Percentiles rank a stretch among this genome's conserved stretches.
Evolutionary conservation across 208 protist genomes (phyloP).

Genomic region (Crithidia sp.): DNA sequence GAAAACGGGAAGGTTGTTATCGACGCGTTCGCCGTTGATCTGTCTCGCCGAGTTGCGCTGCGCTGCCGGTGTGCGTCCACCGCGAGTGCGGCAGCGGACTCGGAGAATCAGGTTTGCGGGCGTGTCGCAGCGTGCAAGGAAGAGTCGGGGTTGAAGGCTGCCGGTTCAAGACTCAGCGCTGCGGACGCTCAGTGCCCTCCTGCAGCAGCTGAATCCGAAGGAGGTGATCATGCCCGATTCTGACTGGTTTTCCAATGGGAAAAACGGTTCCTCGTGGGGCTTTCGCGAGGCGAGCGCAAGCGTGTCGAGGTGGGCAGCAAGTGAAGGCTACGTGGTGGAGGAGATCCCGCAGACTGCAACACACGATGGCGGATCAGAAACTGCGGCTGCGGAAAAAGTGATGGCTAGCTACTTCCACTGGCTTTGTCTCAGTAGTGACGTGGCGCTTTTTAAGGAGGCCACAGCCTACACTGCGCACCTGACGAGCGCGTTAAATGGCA

Average conservation of each 20-base stretch:
- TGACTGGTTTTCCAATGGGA: conserved; percentile 2
- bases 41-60: conserved; percentile 76
- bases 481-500: background rate
- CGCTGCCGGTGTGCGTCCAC: conserved; percentile 54
- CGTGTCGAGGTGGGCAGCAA: conserved; percentile 56
- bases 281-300: conserved; percentile 12
- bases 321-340: conserved; percentile 70
- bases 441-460: conserved; percentile 55
- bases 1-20: conserved; percentile 14
- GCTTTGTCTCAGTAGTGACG: conserved; percentile 41
- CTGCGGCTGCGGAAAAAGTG: conserved; percentile 26
- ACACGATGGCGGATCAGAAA: background rate
- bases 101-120: too few relatives aligned
- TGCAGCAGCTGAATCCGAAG: conserved; percentile 80
- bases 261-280: background rate
- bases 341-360: conserved; percentile 5
- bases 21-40: conserved; percentile 83
- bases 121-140: background rate
- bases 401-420: conserved; percentile 58
- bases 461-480: conserved; percentile 60
- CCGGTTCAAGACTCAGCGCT: conserved; percentile 23
- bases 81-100: background rate
- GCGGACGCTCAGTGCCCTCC: conserved; percentile 48
- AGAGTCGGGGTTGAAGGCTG: background rate
- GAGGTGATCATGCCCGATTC: conserved; percentile 75